Evolutionary conservation across 257 asterid genomes (phyloP), one percentile per base, ranked within the genome.

Genomic region (Prunella vulgaris): DNA sequence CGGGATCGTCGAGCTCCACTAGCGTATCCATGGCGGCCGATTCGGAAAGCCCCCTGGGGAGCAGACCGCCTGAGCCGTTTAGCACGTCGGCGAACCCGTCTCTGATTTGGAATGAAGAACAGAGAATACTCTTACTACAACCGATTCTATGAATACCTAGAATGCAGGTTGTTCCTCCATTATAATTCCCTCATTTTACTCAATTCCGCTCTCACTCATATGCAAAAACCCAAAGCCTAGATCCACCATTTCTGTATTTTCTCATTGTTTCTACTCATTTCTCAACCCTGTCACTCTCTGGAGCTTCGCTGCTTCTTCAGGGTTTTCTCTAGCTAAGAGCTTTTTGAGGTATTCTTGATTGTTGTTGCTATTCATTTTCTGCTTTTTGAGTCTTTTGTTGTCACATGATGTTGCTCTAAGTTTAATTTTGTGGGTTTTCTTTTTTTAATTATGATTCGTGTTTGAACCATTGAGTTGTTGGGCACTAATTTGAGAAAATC

Each of bases 201-300:
- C 33, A 28, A 0, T 28, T 30, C 20, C 38, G 28, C 67, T 79
- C 83, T 46, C 79, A 80, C 76, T 73, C 33, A 14, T 66, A 22
- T 52, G 78, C 76, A 60, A 71, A 73, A 79, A 72, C 79, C 81
- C 87, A 66, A 74, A 62, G 32, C 87, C 78, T 83, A 85, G 89
- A 85, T 87, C 95, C 95, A 79, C 80, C 85, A 78, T 69, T 69
- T 58, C 54, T 65, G 61, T 60, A n/a, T 53, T 35, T 33, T 33
- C 64, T 51, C 27, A 13, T 61, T 61, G 49, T 37, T 17, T 22
- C 67, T 44, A 3, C 58, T 44, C 66, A 17, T 73, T 32, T 51
- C 72, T 48, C 10, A 12, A 15, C n/a, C n/a, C n/a, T n/a, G n/a
- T n/a, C n/a, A 28, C 35, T 35, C 24, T 49, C 28, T 40, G 21